phyloP scores from a whole-genome alignment of 352 stramenopile species.

The Poterioochromonas sp. region DNA sequence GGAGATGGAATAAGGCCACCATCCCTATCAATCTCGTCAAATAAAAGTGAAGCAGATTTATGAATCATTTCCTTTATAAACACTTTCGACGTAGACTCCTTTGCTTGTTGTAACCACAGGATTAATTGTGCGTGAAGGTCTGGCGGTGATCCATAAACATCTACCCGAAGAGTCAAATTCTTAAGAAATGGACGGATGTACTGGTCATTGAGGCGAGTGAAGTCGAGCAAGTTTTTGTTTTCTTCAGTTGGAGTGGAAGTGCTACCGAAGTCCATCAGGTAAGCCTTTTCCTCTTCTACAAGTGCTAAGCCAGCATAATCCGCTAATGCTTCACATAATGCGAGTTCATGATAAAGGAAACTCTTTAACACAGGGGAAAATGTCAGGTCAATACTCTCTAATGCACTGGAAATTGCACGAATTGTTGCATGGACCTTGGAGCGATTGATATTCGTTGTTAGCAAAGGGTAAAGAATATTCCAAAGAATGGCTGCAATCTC shows the following conservation, averaged over 20 bases:
- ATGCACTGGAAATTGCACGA: not conserved
- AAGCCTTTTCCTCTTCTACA: not conserved
- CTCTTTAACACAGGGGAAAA: not conserved
- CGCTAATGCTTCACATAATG: not conserved
- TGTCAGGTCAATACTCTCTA: not conserved
- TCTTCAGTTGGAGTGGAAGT: not conserved
- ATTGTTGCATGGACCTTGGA: not conserved
- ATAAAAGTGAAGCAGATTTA: not conserved
- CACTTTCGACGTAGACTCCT: not conserved
- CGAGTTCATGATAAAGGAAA: not conserved
- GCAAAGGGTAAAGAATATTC: not conserved
- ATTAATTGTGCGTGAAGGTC: not conserved
- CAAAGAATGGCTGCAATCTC: not conserved
- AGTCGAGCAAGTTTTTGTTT: not conserved
- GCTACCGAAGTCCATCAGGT: not conserved
- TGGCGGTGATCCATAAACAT: not conserved
- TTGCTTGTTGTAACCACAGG: not conserved
- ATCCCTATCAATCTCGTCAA: slow-evolving; percentile 3
- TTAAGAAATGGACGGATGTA: not conserved
- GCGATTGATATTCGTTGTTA: not conserved
- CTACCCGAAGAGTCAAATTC: not conserved
- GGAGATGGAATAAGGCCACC: not conserved
- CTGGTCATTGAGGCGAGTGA: not conserved
- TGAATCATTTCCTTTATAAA: not conserved
- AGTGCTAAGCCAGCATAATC: slow-evolving; percentile 5